Conservation (phyloP, 805 yeast genomes). For the Pichia heedii region DNA sequence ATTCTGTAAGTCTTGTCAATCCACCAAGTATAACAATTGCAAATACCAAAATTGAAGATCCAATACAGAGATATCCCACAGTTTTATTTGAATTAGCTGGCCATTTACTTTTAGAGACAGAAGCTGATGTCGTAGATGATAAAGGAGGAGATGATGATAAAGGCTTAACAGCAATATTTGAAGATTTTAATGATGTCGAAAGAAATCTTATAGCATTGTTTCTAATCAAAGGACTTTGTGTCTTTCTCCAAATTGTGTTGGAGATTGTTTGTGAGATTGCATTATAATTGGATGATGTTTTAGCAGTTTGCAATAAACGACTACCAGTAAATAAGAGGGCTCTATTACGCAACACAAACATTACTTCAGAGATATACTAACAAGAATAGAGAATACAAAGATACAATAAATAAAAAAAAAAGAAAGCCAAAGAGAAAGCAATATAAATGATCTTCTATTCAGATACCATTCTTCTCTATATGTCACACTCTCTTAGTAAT, state of each 20-base stretch:
- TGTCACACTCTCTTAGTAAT: neutral
- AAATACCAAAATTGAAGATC: conserved; percentile 81
- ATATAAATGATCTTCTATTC: no score
- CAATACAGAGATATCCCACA: conserved; percentile 84
- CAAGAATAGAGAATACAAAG: no score
- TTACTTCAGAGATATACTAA: neutral
- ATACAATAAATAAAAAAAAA: no score
- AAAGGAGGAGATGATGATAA: conserved; percentile 1
- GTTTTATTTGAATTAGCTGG: conserved; percentile 41
- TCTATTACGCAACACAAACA: neutral
- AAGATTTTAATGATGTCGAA: neutral
- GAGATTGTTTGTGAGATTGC: neutral
- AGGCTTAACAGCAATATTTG: neutral
- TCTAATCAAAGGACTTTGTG: neutral
- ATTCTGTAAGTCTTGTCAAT: conserved; percentile 86
- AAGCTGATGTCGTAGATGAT: conserved; percentile 2
- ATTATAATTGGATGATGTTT: neutral
- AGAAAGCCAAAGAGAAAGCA: no score
- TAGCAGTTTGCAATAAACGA: neutral
- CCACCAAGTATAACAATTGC: conserved; percentile 98
- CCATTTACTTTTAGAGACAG: conserved; percentile 18
- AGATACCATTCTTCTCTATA: no score
- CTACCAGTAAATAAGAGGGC: neutral
- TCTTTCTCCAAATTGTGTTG: neutral
- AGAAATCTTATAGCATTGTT: neutral